A percentile compares a stretch with the other conserved stretches of the same genome.
phyloP scores from a whole-genome alignment of 345 rosid genomes.

The Syzygium oleosum region DNA sequence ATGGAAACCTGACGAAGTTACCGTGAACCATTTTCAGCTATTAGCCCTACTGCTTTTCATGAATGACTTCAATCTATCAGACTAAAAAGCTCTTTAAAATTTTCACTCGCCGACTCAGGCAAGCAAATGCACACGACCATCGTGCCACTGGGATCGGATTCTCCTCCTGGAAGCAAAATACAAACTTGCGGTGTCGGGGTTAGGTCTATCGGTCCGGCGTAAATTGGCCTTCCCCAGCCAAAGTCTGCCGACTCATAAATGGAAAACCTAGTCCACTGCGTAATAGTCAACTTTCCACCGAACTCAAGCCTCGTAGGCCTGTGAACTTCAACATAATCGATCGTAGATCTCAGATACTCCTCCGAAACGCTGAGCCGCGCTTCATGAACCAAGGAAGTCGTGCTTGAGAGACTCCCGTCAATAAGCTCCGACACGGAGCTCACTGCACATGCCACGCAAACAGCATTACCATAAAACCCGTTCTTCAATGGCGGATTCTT shows the following conservation, averaged over 20 bases:
- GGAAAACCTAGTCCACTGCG: conserved; percentile 87
- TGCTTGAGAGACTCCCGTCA: conserved; percentile 35
- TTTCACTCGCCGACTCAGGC: conserved; percentile 50
- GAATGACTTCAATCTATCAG: conserved; percentile 8
- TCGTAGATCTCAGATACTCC: conserved; percentile 63
- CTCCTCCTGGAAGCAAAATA: conserved; percentile 70
- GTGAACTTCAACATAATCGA: conserved; percentile 58
- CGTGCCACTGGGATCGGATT: conserved; percentile 35
- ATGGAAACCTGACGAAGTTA: not conserved
- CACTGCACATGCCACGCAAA: conserved; percentile 73
- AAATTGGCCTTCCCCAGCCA: conserved; percentile 82
- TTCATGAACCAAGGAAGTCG: conserved; percentile 46
- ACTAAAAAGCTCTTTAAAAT: conserved; percentile 39
- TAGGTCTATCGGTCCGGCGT: conserved; percentile 80
- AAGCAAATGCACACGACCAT: conserved; percentile 76
- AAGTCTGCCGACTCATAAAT: conserved; percentile 81
- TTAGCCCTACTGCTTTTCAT: not conserved
- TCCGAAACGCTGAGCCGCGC: conserved; percentile 60
- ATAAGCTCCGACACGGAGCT: conserved; percentile 50
- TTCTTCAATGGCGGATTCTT: conserved; percentile 41
- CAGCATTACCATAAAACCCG: conserved; percentile 77
- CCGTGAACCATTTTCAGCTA: not conserved
- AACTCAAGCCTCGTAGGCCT: conserved; percentile 79
- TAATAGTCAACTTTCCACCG: conserved; percentile 78
- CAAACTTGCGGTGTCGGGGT: conserved; percentile 94